A percentile compares a stretch with the other conserved stretches of the same genome.
These are phyloP conservation scores for Leccinum pellstonianum DNA, from an alignment of 768 basidiomycete species.

Conservation along the genomic window DNA sequence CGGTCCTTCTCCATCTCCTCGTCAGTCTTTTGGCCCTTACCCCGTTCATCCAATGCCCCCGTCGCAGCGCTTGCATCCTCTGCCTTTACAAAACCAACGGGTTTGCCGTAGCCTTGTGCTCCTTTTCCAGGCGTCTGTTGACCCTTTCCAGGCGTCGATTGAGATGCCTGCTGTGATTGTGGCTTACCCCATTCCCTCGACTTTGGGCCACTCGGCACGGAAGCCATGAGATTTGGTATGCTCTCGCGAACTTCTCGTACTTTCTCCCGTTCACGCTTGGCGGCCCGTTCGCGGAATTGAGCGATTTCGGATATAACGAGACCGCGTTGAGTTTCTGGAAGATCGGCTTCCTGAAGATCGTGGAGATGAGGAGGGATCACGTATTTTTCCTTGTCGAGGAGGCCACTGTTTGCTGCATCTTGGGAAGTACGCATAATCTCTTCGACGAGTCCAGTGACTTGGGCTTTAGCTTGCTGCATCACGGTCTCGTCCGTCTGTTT, in stretches of 20 bases:
- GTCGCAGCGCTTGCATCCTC: slow-evolving; percentile 45
- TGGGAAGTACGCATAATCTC: slow-evolving; percentile 73
- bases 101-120: slow-evolving; percentile 74
- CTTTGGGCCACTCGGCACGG: slow-evolving; percentile 69
- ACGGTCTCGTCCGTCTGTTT: slow-evolving; percentile 69
- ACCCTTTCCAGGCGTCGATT: slow-evolving; percentile 36
- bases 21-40: slow-evolving; percentile 64
- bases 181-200: slow-evolving; percentile 75
- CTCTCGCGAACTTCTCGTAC: slow-evolving; percentile 69
- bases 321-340: slow-evolving; percentile 90
- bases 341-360: slow-evolving; percentile 93
- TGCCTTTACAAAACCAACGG: slow-evolving; percentile 80
- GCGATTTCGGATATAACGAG: slow-evolving; percentile 96
- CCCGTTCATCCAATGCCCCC: slow-evolving; percentile 36
- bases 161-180: slow-evolving; percentile 35
- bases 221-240: slow-evolving; percentile 44
- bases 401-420: slow-evolving; percentile 72
- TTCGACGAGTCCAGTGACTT: slow-evolving; percentile 61
- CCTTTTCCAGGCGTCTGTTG: slow-evolving; percentile 61
- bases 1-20: slow-evolving; percentile 85
- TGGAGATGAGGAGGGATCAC: slow-evolving; percentile 94
- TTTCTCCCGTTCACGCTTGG: slow-evolving; percentile 89
- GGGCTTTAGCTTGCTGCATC: slow-evolving; percentile 59
- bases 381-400: slow-evolving; percentile 81
- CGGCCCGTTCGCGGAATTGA: slow-evolving; percentile 91